Evolutionary conservation across 2,329 filamentous ascomycete species (phyloP).

Genomic region (Colletotrichum destructivum): DNA sequence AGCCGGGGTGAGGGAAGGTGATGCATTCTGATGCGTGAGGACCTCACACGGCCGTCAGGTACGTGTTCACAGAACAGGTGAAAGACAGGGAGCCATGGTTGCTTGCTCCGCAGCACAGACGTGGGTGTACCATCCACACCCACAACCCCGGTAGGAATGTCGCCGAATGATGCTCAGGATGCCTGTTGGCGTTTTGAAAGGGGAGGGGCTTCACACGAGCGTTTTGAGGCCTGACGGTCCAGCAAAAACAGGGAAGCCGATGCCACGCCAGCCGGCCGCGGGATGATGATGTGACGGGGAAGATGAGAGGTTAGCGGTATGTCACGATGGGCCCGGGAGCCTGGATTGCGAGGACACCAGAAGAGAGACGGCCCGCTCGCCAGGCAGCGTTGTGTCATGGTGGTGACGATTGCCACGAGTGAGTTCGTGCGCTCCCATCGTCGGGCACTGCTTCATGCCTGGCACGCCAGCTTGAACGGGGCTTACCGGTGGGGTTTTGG

Average conservation of each 20-base stretch:
- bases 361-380: neutral
- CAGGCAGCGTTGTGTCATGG: neutral
- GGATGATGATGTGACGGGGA: too few relatives aligned
- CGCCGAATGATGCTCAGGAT: neutral
- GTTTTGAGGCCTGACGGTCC: too few relatives aligned
- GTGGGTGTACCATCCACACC: neutral
- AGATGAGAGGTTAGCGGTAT: neutral
- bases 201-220: too few relatives aligned
- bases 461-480: too few relatives aligned
- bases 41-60: neutral
- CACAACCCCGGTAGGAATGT: neutral
- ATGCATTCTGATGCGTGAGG: slow-evolving; percentile 3
- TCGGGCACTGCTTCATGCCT: too few relatives aligned
- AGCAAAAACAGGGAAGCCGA: too few relatives aligned
- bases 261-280: too few relatives aligned
- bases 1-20: neutral
- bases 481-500: too few relatives aligned
- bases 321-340: neutral
- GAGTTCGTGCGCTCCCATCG: too few relatives aligned
- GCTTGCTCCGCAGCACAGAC: neutral
- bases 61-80: neutral
- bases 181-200: too few relatives aligned
- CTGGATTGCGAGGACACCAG: neutral
- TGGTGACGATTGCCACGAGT: neutral
- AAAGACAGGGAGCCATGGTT: neutral